Conservation (phyloP, 2,329 filamentous ascomycete genomes). For the Neopestalotiopsis sp. region DNA sequence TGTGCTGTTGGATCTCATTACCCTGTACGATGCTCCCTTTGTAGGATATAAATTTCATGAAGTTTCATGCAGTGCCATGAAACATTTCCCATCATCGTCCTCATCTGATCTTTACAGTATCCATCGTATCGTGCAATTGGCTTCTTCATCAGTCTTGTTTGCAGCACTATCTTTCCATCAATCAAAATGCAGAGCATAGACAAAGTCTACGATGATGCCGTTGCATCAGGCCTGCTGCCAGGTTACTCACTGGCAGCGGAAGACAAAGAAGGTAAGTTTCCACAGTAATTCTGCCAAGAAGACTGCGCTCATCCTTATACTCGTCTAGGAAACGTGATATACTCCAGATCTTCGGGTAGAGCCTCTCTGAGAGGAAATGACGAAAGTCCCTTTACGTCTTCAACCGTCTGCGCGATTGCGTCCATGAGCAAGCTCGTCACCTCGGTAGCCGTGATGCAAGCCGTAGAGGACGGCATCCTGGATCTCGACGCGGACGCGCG, state of each 20-base stretch:
- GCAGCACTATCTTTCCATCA: too few relatives aligned
- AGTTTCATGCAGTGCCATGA: too few relatives aligned
- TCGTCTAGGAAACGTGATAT: conserved; percentile 26
- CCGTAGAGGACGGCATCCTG: conserved; percentile 56
- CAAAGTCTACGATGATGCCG: neutral
- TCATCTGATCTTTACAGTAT: too few relatives aligned
- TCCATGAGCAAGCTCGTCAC: conserved; percentile 51
- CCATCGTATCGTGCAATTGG: too few relatives aligned
- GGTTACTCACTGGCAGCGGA: neutral
- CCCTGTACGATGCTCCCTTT: too few relatives aligned
- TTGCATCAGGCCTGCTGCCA: neutral
- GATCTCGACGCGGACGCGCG: conserved; percentile 51
- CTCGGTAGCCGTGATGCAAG: conserved; percentile 57
- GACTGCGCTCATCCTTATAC: neutral
- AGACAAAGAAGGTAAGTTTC: neutral
- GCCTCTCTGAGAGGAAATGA: conserved; percentile 27
- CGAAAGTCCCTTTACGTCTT: conserved; percentile 27
- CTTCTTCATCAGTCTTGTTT: too few relatives aligned
- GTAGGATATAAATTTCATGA: too few relatives aligned
- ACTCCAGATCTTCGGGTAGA: conserved; percentile 29
- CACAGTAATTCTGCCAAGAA: neutral
- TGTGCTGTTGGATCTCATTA: too few relatives aligned
- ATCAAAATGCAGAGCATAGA: neutral
- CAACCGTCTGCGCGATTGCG: conserved; percentile 29
- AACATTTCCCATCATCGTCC: too few relatives aligned